phyloP scores from a whole-genome alignment of 192 early-diverging fungal species.

The Obelidium mucronatum region DNA sequence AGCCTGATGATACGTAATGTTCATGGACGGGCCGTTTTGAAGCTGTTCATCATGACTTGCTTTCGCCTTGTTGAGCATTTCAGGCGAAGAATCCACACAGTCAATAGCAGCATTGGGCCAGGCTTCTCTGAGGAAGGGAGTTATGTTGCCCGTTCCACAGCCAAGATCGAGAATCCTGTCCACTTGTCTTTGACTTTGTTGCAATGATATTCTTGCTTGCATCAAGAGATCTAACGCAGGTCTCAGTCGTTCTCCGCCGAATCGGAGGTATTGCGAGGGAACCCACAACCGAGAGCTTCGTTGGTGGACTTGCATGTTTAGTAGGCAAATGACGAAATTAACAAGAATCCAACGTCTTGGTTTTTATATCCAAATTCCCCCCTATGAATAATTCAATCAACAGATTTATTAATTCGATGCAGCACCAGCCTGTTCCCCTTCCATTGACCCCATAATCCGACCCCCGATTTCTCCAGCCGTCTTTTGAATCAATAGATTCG shows the following conservation, averaged over 20 bases:
- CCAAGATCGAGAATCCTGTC: conserved; percentile 20
- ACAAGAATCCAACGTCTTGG: not conserved
- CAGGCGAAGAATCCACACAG: conserved; percentile 16
- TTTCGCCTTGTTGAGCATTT: conserved; percentile 14
- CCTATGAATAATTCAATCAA: no score
- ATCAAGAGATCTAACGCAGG: conserved; percentile 8
- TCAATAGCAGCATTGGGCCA: not conserved
- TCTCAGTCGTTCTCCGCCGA: not conserved
- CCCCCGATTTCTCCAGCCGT: conserved; percentile 27
- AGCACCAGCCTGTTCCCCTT: not conserved
- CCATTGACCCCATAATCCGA: conserved; percentile 13
- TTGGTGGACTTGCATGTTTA: not conserved
- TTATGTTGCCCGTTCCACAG: conserved; percentile 10
- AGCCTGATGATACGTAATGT: not conserved
- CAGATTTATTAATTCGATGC: not conserved
- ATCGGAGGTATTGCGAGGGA: conserved; percentile 12
- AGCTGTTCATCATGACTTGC: not conserved
- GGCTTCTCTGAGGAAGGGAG: not conserved
- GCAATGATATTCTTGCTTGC: not conserved
- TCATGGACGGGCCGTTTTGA: not conserved
- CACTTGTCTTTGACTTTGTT: not conserved
- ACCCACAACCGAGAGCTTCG: conserved; percentile 18
- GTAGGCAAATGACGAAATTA: not conserved
- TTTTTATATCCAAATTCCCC: not conserved
- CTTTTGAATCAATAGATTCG: conserved; percentile 22